Percentiles rank a stretch among this genome's conserved stretches.
phyloP scores from a whole-genome alignment of 148 eudicot genomes.

The Chenopodium berlandieri region DNA sequence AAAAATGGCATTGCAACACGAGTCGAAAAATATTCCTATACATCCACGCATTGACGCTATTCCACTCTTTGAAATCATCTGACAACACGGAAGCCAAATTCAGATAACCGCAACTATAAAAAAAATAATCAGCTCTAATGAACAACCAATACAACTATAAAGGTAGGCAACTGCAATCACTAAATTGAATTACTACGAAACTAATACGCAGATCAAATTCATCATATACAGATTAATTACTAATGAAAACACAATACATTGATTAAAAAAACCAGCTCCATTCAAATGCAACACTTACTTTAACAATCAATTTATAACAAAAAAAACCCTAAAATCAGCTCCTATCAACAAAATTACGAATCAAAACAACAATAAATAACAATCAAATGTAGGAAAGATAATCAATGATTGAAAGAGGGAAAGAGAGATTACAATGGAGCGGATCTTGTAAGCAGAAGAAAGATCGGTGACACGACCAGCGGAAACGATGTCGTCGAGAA shows the following conservation, averaged over 20 bases:
- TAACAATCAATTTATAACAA: background rate
- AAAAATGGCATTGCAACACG: background rate
- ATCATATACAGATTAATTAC: background rate
- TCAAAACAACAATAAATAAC: background rate
- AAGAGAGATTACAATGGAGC: constrained; percentile 52
- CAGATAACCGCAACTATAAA: background rate
- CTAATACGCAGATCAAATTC: background rate
- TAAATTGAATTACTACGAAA: background rate
- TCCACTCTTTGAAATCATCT: too few species aligned
- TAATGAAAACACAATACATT: background rate
- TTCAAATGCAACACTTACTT: background rate
- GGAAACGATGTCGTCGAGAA: constrained; percentile 71
- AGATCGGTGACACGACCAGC: constrained; percentile 56
- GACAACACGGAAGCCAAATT: too few species aligned
- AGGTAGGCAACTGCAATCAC: background rate
- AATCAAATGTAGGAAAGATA: background rate
- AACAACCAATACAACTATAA: background rate
- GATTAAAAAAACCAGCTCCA: background rate
- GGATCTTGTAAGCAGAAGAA: constrained; percentile 69
- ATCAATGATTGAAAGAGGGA: background rate
- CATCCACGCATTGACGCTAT: background rate
- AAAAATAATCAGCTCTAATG: background rate
- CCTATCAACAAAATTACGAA: background rate
- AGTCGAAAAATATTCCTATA: background rate
- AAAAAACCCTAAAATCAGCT: background rate